These are phyloP conservation scores for Quercus ilex DNA, from an alignment of 306 rosid genomes.

Conservation along the genomic window DNA sequence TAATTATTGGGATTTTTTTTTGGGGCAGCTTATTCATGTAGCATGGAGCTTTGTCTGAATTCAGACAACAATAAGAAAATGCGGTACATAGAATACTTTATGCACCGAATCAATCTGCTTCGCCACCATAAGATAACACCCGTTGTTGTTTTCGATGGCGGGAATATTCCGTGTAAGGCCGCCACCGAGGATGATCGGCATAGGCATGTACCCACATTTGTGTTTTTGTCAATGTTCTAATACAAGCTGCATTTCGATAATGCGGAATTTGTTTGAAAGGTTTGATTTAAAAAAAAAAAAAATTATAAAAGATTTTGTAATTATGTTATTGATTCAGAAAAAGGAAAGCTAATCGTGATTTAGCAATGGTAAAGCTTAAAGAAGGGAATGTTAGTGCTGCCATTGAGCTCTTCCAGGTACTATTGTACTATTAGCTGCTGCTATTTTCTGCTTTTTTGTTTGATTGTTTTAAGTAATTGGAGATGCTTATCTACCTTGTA, in stretches of 20 bases:
- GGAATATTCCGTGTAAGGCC: slow-evolving; percentile 45
- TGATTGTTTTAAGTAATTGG: neutral
- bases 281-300: neutral
- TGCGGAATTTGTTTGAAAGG: neutral
- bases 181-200: slow-evolving; percentile 44
- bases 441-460: neutral
- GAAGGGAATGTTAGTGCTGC: slow-evolving; percentile 82
- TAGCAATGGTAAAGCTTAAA: slow-evolving; percentile 72
- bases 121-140: slow-evolving; percentile 47
- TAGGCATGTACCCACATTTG: slow-evolving; percentile 23
- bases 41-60: slow-evolving; percentile 85
- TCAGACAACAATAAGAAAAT: slow-evolving; percentile 56
- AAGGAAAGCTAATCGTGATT: slow-evolving; percentile 50
- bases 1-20: neutral
- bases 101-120: slow-evolving; percentile 58
- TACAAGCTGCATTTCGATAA: no score
- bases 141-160: slow-evolving; percentile 58
- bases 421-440: slow-evolving; percentile 16
- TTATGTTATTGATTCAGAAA: slow-evolving; percentile 38
- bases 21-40: slow-evolving; percentile 81
- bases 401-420: slow-evolving; percentile 78
- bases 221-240: neutral
- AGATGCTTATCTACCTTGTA: neutral
- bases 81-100: slow-evolving; percentile 75
- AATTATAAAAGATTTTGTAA: neutral